These are phyloP conservation scores for Mycothermus thermophilus DNA, from an alignment of 495 filamentous ascomycete genomes.

Conservation along the genomic window DNA sequence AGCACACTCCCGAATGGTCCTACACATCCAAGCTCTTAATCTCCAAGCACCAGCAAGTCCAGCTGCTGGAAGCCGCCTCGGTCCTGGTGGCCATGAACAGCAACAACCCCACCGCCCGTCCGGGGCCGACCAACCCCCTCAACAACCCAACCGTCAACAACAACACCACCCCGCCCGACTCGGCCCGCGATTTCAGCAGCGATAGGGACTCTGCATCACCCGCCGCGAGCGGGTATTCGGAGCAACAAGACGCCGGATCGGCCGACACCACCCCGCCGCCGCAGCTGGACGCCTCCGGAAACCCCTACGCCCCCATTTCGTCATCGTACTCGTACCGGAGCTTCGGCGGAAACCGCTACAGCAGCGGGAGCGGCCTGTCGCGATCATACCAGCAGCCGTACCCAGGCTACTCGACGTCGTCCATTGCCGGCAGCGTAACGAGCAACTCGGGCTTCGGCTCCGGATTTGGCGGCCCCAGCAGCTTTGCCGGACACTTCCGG, in stretches of 20 bases:
- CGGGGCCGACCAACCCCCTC: background rate
- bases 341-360: conserved; percentile 41
- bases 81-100: conserved; percentile 89
- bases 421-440: conserved; percentile 37
- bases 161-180: conserved; percentile 37
- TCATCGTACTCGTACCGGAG: too few relatives aligned
- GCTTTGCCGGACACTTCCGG: conserved; percentile 39
- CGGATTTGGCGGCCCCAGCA: too few relatives aligned
- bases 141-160: background rate
- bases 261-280: conserved; percentile 60
- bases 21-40: conserved; percentile 95
- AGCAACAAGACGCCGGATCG: conserved; percentile 54
- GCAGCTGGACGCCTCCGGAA: conserved; percentile 33
- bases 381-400: conserved; percentile 81
- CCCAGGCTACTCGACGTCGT: conserved; percentile 47
- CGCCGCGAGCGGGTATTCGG: conserved; percentile 62
- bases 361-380: conserved; percentile 57
- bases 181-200: conserved; percentile 50
- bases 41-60: conserved; percentile 98
- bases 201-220: conserved; percentile 74
- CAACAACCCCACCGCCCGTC: conserved; percentile 22
- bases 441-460: conserved; percentile 27
- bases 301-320: too few relatives aligned
- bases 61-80: conserved; percentile 88
- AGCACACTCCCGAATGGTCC: conserved; percentile 97